phyloP scores from a whole-genome alignment of 306 rosid genomes.

The Cicer pinnatifidum region DNA sequence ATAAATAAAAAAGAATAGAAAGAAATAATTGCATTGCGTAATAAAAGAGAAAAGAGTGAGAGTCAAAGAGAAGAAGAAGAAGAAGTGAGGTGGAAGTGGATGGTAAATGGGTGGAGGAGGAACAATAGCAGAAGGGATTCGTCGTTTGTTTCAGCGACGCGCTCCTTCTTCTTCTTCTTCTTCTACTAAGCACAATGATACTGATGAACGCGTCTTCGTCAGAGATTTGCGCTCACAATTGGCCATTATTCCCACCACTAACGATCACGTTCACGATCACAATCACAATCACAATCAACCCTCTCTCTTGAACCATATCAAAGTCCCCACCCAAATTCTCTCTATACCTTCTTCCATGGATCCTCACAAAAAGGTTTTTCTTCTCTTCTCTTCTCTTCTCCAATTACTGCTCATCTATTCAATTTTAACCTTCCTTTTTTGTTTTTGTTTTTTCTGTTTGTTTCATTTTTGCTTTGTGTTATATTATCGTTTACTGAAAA shows the following conservation, averaged over 20 bases:
- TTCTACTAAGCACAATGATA: background rate
- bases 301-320: slow-evolving; percentile 45
- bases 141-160: slow-evolving; percentile 58
- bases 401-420: background rate
- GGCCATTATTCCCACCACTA: slow-evolving; percentile 43
- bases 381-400: background rate
- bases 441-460: background rate
- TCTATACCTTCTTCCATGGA: slow-evolving; percentile 50
- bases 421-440: no score
- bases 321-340: slow-evolving; percentile 42
- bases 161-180: slow-evolving; percentile 9
- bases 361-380: slow-evolving; percentile 48
- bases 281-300: background rate
- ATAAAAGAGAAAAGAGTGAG: background rate
- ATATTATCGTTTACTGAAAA: no score
- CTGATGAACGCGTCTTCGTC: slow-evolving; percentile 33
- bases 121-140: slow-evolving; percentile 53
- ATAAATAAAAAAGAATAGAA: no score
- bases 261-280: background rate
- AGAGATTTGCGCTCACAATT: slow-evolving; percentile 54
- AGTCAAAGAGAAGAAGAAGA: background rate
- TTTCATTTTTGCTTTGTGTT: background rate
- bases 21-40: no score
- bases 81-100: background rate
- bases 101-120: slow-evolving; percentile 56